A percentile compares a stretch with the other conserved stretches of the same genome.
These are phyloP conservation scores for Leccinum variicolor DNA, from an alignment of 768 basidiomycete species.

Conservation along the genomic window DNA sequence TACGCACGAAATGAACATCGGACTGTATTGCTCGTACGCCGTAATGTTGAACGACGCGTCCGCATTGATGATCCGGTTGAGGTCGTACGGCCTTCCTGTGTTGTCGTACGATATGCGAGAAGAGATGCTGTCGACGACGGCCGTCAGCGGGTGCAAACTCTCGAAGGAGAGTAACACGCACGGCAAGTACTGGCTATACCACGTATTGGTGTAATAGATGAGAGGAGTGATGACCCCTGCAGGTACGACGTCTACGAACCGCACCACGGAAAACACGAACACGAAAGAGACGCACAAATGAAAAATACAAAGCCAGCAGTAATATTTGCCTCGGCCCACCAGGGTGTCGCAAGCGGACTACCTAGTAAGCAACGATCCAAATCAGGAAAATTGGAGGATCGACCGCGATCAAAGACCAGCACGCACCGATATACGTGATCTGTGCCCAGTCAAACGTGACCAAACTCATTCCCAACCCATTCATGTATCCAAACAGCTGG, in stretches of 20 bases:
- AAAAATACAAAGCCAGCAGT: slow-evolving; percentile 60
- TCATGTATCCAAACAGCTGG: slow-evolving; percentile 65
- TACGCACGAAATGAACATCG: slow-evolving; percentile 52
- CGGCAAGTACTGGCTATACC: slow-evolving; percentile 58
- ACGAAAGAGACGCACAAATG: slow-evolving; percentile 45
- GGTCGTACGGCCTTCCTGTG: slow-evolving; percentile 54
- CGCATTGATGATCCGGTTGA: slow-evolving; percentile 50
- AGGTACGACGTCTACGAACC: slow-evolving; percentile 43
- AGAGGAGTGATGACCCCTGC: slow-evolving; percentile 55
- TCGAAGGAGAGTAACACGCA: neutral
- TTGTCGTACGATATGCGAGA: slow-evolving; percentile 65
- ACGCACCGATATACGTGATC: slow-evolving; percentile 37
- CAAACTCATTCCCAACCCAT: slow-evolving; percentile 65
- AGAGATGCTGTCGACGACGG: slow-evolving; percentile 44
- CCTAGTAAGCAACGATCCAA: slow-evolving; percentile 2
- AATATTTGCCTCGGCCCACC: slow-evolving; percentile 81
- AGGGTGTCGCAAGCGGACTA: slow-evolving; percentile 70
- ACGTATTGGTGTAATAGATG: slow-evolving; percentile 66
- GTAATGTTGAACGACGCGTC: slow-evolving; percentile 54
- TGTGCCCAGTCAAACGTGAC: slow-evolving; percentile 84
- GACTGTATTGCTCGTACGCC: slow-evolving; percentile 55
- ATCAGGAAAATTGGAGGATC: neutral
- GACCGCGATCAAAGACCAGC: neutral
- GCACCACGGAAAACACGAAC: slow-evolving; percentile 38
- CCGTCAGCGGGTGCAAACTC: neutral